Evolutionary conservation across 495 filamentous ascomycete species (phyloP), one percentile per base, ranked within the genome.

Genomic region (Aspergillus conjunctus): DNA sequence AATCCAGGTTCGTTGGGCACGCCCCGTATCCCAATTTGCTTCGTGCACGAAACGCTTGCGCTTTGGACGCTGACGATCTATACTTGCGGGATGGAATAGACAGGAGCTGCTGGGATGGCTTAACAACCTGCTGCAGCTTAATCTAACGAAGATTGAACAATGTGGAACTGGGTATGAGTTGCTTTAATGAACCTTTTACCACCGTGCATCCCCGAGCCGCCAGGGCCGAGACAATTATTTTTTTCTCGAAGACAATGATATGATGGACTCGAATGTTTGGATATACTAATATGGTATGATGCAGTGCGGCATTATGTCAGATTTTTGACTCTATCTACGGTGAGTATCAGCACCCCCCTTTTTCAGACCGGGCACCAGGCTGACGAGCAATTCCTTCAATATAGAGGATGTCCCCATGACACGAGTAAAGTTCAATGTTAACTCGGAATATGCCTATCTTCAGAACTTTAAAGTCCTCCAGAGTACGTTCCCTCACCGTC

Each of bases 81-180:
- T 39, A 37, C 50, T 41, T 15, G n/a, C 12, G 15, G 44, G 34
- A 17, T 46, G 20, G 17, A 56, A 31, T 60, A 98, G 94, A 82
- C 94, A 98, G 78, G 94, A 98, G 79, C 87, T 98, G 61, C 83
- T 98, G 61, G 87, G 88, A 78, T 98, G 94, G 94, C 79, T 98
- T 67, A 98, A 98, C 83, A 91, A 89, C 83, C 91, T 98, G 54
- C 86, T 98, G 56, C 91, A 96, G 80, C 85, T 98, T 65, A 98
- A 98, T 78, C 85, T 98, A 59, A 97, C 93, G 71, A 97, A 96
- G 77, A 89, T 98, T 72, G 94, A 98, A 77, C 95, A 98, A 82
- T 97, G 94, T 76, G 94, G 94, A 67, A 98, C 94, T 66, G 94
- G 94, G 94, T 98, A 89, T 67, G 89, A 72, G 71, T 48, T 9